These are phyloP conservation scores for Hydnomerulius pinastri DNA, from an alignment of 768 basidiomycete species.

Conservation along the genomic window DNA sequence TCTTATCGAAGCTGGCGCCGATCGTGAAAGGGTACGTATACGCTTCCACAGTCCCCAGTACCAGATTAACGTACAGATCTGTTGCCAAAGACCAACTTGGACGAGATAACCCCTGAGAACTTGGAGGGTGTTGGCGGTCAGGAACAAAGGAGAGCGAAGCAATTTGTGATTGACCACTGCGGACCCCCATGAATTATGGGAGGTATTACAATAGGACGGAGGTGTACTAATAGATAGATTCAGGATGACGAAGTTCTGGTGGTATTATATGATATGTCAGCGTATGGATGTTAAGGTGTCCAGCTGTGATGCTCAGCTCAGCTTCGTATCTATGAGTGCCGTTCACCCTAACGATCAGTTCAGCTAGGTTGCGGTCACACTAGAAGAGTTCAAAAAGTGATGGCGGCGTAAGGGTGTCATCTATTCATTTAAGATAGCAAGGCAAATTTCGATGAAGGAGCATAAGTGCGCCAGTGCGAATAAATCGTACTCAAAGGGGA, in stretches of 20 bases:
- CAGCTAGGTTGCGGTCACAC: neutral
- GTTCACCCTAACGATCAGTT: too few species aligned
- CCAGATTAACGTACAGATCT: slow-evolving; percentile 3
- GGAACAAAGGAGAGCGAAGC: slow-evolving; percentile 80
- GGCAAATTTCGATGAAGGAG: neutral
- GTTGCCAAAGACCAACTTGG: slow-evolving; percentile 67
- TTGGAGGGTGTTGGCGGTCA: slow-evolving; percentile 85
- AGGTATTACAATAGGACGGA: neutral
- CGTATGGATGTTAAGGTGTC: too few species aligned
- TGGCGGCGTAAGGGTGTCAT: too few species aligned
- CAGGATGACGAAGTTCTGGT: too few species aligned
- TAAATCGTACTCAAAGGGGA: neutral
- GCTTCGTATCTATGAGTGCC: too few species aligned
- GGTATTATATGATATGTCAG: too few species aligned
- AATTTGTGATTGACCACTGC: slow-evolving; percentile 75
- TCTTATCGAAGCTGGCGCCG: slow-evolving; percentile 94
- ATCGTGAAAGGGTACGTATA: slow-evolving; percentile 76
- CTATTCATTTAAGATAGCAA: neutral
- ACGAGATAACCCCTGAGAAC: slow-evolving; percentile 85
- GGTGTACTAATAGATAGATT: neutral
- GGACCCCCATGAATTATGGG: slow-evolving; percentile 39
- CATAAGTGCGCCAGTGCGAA: neutral
- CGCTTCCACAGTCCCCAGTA: neutral
- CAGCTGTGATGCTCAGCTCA: too few species aligned
- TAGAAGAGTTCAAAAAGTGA: neutral